Conservation (phyloP, 2,329 filamentous ascomycete genomes). For the Mycogone perniciosa region DNA sequence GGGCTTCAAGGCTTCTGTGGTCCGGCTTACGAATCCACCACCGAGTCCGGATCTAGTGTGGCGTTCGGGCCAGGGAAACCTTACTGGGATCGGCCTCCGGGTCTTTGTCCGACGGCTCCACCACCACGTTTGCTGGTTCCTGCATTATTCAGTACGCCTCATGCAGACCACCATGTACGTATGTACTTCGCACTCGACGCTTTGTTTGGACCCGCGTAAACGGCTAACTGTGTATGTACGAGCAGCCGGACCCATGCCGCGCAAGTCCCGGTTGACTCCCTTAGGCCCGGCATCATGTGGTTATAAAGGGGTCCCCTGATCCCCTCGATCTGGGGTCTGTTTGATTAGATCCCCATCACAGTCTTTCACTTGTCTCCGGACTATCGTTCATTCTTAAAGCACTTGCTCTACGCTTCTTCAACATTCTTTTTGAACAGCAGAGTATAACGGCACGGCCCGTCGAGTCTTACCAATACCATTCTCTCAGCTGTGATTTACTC, state of each 20-base stretch:
- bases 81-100: constrained; percentile 4
- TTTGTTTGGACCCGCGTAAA: neutral
- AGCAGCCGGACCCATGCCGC: constrained; percentile 1
- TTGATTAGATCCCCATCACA: constrained; percentile 6
- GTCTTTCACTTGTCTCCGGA: constrained; percentile 10
- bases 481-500: neutral
- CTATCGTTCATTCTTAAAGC: constrained; percentile 10
- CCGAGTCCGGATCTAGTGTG: constrained; percentile 6
- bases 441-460: constrained; percentile 11
- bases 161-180: neutral
- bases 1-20: neutral
- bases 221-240: neutral
- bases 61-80: constrained; percentile 1
- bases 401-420: constrained; percentile 6
- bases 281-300: neutral
- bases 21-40: constrained; percentile 4
- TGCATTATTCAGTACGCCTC: neutral
- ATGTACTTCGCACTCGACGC: neutral
- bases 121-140: neutral
- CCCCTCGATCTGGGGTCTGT: neutral
- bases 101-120: neutral
- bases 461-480: neutral
- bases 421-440: constrained; percentile 10
- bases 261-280: constrained; percentile 1
- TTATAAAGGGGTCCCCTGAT: constrained; percentile 9